Base-by-base conservation (phyloP, 2,329 filamentous ascomycete genomes). In the Xylariaceae sp. region DNA sequence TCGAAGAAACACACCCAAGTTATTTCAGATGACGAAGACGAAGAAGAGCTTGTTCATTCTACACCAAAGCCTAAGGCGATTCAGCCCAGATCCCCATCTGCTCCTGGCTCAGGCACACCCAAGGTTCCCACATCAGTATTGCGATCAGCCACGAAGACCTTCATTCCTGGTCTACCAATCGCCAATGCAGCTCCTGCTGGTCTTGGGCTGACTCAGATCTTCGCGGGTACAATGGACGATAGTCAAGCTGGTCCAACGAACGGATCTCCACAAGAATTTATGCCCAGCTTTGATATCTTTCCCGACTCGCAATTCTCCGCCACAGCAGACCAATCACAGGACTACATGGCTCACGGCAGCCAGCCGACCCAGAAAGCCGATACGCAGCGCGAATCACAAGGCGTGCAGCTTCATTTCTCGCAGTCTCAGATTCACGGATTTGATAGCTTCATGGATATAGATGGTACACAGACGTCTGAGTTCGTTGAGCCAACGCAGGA, bases 131-230 rank as follows among this genome's bases (percentile, higher is more conserved):
- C 72, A 13, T 85, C 82, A 0, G 78, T 84, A 2, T 61, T 85
- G n/a, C 77, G 82, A 31, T 85, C 81, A 3, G 81, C 81, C 2
- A 82, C 76, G 44, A 86, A 85, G 64, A 76, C 70, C 0, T 84
- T 85, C 52, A 85, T 88, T 43, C 85, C 84, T 3, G 83, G 81
- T 2, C 65, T 88, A 16, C 78, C 82, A 2, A 71, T 83, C 3
- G 64, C 72, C 6, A 55, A 56, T 8, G 65, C 66, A 17, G 76
- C 73, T 0, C 72, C 79, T 17, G 80, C 79, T 28, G 81, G 80
- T 3, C 67, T 95, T 32, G 86, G 88, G 9, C 73, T 95, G 34
- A 94, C 89, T 0, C 90, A 95, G 55, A 91, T 93, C 48, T 96
- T 95, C 59, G 87, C 86, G 4, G 88, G 88, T 11, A 95, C 89